These are phyloP conservation scores for Priceomyces melissophilus DNA, from an alignment of 805 yeast genomes.

Conservation along the genomic window DNA sequence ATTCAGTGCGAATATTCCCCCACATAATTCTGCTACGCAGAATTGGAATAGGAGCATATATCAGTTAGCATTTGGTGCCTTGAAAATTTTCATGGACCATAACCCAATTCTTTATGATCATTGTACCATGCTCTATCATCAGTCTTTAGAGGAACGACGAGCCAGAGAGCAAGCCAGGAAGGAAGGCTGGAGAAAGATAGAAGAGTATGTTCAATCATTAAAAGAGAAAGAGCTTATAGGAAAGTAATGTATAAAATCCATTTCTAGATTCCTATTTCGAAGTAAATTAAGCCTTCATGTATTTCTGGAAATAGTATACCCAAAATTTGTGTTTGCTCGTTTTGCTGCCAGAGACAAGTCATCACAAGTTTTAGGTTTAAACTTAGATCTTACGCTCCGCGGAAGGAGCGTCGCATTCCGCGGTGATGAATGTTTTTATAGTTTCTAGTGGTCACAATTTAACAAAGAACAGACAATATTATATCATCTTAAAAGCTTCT, in stretches of 20 bases:
- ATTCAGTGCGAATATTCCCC: constrained; percentile 34
- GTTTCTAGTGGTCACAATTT: too few relatives aligned
- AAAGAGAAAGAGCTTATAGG: constrained; percentile 8
- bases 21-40: constrained; percentile 45
- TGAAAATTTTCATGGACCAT: constrained; percentile 88
- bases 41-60: constrained; percentile 96
- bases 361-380: too few relatives aligned
- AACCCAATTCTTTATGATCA: constrained; percentile 89
- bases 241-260: background rate
- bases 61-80: constrained; percentile 83
- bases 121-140: constrained; percentile 84
- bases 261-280: too few relatives aligned
- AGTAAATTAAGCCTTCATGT: too few relatives aligned
- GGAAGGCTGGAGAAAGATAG: constrained; percentile 69
- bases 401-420: too few relatives aligned
- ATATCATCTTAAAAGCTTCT: too few relatives aligned
- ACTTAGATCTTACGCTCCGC: too few relatives aligned
- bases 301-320: too few relatives aligned
- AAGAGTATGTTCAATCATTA: constrained; percentile 48
- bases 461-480: too few relatives aligned
- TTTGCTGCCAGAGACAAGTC: too few relatives aligned
- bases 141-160: constrained; percentile 70
- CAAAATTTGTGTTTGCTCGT: too few relatives aligned
- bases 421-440: too few relatives aligned
- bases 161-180: constrained; percentile 58